Conservation (phyloP, 2,329 filamentous ascomycete species). For the Hypoxylon sp. region DNA sequence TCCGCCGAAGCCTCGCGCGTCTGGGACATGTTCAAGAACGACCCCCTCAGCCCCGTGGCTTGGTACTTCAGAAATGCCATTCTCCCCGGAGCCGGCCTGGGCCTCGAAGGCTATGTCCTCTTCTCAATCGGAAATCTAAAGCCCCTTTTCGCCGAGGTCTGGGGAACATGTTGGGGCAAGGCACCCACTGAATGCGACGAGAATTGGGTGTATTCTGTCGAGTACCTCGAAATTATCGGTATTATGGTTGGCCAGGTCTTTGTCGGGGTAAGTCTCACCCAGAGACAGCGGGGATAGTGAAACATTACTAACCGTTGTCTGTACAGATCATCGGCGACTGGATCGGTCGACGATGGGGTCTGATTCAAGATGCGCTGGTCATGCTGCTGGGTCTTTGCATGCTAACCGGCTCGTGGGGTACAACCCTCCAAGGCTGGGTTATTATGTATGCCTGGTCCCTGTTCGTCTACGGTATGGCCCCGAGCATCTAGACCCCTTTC, state of each 20-base stretch:
- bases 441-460: constrained; percentile 96
- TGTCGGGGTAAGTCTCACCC: constrained; percentile 70
- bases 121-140: constrained; percentile 96
- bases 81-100: constrained; percentile 88
- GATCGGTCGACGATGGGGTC: constrained; percentile 91
- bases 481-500: constrained; percentile 56
- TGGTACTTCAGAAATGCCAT: constrained; percentile 93
- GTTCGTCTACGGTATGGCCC: constrained; percentile 77
- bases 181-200: constrained; percentile 69
- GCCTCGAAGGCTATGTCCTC: constrained; percentile 93
- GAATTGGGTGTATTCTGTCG: constrained; percentile 84
- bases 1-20: constrained; percentile 71
- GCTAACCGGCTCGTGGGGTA: constrained; percentile 90
- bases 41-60: constrained; percentile 82
- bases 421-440: constrained; percentile 89
- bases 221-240: constrained; percentile 91
- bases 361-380: constrained; percentile 93
- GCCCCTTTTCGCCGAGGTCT: constrained; percentile 79
- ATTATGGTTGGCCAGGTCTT: constrained; percentile 94
- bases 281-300: neutral
- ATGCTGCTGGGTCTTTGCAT: constrained; percentile 95
- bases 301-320: constrained; percentile 22
- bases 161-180: constrained; percentile 79
- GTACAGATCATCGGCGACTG: constrained; percentile 66
- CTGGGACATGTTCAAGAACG: constrained; percentile 82